These are phyloP conservation scores for Cladorrhinum sp. DNA, from an alignment of 2,329 filamentous ascomycete species.

Conservation along the genomic window DNA sequence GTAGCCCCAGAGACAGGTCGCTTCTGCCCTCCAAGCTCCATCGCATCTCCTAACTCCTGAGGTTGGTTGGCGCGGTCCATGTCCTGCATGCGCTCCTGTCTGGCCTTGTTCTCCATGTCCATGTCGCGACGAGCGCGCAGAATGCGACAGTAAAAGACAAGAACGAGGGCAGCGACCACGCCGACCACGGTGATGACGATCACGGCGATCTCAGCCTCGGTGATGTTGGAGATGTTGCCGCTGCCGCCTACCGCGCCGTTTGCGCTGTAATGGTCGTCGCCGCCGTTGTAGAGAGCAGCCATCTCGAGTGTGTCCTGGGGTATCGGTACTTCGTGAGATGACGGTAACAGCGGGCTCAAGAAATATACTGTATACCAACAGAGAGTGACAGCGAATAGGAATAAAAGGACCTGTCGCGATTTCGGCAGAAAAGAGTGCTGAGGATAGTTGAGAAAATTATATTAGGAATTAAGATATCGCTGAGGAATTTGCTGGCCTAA, in stretches of 20 bases:
- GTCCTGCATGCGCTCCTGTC: too few relatives aligned
- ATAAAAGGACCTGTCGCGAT: not conserved
- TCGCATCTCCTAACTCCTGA: conserved; percentile 1
- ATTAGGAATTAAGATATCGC: not conserved
- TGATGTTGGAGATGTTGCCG: conserved; percentile 10
- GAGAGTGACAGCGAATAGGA: not conserved
- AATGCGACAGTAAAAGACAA: conserved; percentile 21
- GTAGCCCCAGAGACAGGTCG: not conserved
- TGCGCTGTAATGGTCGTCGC: conserved; percentile 4
- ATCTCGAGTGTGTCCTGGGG: conserved; percentile 1
- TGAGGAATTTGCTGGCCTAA: too few relatives aligned
- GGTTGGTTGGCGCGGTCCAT: too few relatives aligned
- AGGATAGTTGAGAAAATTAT: not conserved
- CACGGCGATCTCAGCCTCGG: conserved; percentile 17
- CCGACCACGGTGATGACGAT: conserved; percentile 17
- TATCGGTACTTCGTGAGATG: too few relatives aligned
- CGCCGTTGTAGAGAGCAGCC: conserved; percentile 12
- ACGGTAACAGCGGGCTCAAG: too few relatives aligned
- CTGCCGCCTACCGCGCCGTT: conserved; percentile 8
- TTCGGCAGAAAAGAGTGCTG: not conserved
- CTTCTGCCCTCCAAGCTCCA: conserved; percentile 8
- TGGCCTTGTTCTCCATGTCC: conserved; percentile 16
- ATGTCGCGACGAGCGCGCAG: conserved; percentile 18
- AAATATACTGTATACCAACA: not conserved
- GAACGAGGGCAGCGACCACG: conserved; percentile 11